phyloP scores from a whole-genome alignment of 2,329 filamentous ascomycete species.

The Cladobotryum protrusum region DNA sequence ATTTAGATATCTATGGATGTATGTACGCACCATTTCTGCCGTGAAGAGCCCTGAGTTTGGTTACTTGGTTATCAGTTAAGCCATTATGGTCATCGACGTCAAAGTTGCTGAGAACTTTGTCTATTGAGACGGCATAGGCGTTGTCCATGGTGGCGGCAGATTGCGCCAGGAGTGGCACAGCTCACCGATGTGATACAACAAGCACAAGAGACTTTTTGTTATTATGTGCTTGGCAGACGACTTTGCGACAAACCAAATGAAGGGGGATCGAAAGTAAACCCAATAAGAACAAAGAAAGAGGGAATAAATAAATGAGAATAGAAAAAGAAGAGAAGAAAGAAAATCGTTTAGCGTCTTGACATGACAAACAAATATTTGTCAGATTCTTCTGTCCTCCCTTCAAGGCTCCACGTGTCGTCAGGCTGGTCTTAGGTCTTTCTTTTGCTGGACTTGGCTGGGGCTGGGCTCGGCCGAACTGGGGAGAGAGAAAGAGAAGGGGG shows the following conservation, averaged over 20 bases:
- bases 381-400: conserved; percentile 9
- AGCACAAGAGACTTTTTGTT: background rate
- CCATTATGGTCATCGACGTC: conserved; percentile 49
- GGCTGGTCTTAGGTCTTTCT: background rate
- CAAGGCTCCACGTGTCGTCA: conserved; percentile 26
- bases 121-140: conserved; percentile 53
- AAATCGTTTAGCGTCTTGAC: conserved; percentile 18
- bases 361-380: conserved; percentile 23
- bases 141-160: conserved; percentile 47
- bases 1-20: background rate
- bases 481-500: conserved; percentile 15
- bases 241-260: no score
- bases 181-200: conserved; percentile 3
- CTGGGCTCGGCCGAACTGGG: no score
- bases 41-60: conserved; percentile 49
- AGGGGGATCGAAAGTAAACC: background rate
- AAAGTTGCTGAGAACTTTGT: conserved; percentile 54
- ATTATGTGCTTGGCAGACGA: background rate
- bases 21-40: conserved; percentile 57
- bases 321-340: conserved; percentile 10
- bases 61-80: conserved; percentile 54
- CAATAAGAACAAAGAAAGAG: background rate
- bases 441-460: conserved; percentile 8
- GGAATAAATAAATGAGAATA: background rate
- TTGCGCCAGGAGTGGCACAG: conserved; percentile 12